A percentile compares a stretch with the other conserved stretches of the same genome.
Evolutionary conservation across 1,139 yeast species (phyloP).

Genomic region (Pichia sp.): DNA sequence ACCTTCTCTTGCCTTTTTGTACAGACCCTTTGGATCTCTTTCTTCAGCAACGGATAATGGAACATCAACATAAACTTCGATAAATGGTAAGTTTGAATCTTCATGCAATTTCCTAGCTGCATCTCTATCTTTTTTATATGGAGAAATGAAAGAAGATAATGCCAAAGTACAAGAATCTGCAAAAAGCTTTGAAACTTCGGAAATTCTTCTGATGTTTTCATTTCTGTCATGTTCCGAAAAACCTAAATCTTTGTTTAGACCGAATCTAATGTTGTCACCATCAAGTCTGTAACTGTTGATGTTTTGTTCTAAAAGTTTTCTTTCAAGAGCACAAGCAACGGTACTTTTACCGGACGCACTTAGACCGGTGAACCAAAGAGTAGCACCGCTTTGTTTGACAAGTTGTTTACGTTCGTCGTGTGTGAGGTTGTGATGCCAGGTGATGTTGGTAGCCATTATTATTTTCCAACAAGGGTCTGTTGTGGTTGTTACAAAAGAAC

Average conservation of each 20-base stretch:
- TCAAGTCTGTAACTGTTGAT: constrained; percentile 80
- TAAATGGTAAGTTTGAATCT: constrained; percentile 68
- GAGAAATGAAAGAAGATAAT: constrained; percentile 86
- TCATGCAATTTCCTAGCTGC: constrained; percentile 80
- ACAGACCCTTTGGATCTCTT: constrained; percentile 95
- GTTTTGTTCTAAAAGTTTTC: constrained; percentile 60
- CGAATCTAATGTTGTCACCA: constrained; percentile 92
- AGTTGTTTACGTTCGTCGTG: constrained; percentile 69
- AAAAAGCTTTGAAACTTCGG: constrained; percentile 88
- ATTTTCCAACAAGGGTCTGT: background rate
- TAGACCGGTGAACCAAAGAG: constrained; percentile 92
- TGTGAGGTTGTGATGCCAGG: constrained; percentile 90
- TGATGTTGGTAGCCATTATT: constrained; percentile 84
- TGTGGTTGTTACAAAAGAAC: background rate
- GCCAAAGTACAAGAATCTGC: constrained; percentile 85
- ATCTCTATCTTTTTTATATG: constrained; percentile 78
- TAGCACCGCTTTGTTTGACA: constrained; percentile 79
- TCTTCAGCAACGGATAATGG: constrained; percentile 91
- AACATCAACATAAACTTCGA: constrained; percentile 88
- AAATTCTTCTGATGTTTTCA: constrained; percentile 89
- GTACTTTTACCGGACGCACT: constrained; percentile 95
- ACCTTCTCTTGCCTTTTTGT: constrained; percentile 95
- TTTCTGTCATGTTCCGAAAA: constrained; percentile 87
- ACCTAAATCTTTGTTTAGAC: constrained; percentile 89
- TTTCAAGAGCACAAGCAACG: constrained; percentile 91